phyloP scores from a whole-genome alignment of 2,329 filamentous ascomycete genomes.

The Ophiostoma sp. region DNA sequence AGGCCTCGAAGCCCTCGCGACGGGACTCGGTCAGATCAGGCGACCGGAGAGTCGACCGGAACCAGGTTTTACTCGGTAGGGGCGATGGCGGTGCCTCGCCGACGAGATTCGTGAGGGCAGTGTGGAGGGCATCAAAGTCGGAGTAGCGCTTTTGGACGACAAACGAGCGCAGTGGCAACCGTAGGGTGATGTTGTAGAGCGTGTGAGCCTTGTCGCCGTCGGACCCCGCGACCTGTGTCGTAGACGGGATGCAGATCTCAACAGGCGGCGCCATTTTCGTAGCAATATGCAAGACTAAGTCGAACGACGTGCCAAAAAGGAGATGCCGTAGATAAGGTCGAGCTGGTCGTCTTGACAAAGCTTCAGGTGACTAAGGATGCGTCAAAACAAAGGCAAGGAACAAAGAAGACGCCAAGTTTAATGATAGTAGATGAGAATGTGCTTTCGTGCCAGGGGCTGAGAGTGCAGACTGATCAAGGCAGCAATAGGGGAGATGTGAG shows the following conservation, averaged over 20 bases:
- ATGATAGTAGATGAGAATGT: neutral
- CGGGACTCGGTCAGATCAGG: conserved; percentile 65
- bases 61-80: conserved; percentile 70
- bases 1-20: conserved; percentile 62
- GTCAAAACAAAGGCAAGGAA: neutral
- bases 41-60: conserved; percentile 65
- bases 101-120: conserved; percentile 53
- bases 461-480: neutral
- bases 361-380: too few relatives aligned
- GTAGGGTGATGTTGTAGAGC: conserved; percentile 71
- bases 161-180: conserved; percentile 69
- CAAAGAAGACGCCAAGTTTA: neutral
- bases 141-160: conserved; percentile 77
- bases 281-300: neutral
- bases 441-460: too few relatives aligned
- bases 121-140: conserved; percentile 66
- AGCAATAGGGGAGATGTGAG: neutral
- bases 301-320: neutral
- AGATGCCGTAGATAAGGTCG: neutral
- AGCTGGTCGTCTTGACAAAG: too few relatives aligned
- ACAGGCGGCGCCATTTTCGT: conserved; percentile 55
- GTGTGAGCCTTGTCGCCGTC: conserved; percentile 63
- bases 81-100: conserved; percentile 59
- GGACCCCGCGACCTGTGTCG: conserved; percentile 46
- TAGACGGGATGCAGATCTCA: conserved; percentile 64